These are phyloP conservation scores for Elsinoe arachidis DNA, from an alignment of 2,329 filamentous ascomycete genomes.

Conservation along the genomic window DNA sequence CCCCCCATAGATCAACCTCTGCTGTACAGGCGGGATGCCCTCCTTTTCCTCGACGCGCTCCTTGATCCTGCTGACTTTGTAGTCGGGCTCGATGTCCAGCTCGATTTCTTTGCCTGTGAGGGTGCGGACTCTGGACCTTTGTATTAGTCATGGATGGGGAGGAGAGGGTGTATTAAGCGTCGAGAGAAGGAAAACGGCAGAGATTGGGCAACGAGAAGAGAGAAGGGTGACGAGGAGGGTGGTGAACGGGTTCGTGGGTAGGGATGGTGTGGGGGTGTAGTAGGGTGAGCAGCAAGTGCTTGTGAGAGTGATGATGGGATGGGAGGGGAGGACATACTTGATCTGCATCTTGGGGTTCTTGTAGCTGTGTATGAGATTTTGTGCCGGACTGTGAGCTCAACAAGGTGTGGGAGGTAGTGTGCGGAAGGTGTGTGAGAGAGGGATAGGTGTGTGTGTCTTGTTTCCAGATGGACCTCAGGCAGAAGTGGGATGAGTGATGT, in stretches of 20 bases:
- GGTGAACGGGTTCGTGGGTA: too few relatives aligned
- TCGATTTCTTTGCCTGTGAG: constrained; percentile 98
- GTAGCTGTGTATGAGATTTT: neutral
- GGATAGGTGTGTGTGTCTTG: neutral
- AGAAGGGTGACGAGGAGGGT: too few relatives aligned
- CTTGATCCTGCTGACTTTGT: constrained; percentile 96
- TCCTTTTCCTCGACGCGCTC: constrained; percentile 99
- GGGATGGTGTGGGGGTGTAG: neutral
- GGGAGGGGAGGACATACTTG: constrained; percentile 14
- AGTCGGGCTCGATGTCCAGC: constrained; percentile 88
- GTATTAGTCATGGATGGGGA: too few relatives aligned
- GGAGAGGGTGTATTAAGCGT: too few relatives aligned
- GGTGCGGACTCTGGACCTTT: constrained; percentile 76
- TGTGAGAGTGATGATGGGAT: neutral
- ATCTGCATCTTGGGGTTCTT: constrained; percentile 16
- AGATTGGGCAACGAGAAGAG: too few relatives aligned
- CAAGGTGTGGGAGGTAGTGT: too few relatives aligned
- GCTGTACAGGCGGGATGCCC: constrained; percentile 92
- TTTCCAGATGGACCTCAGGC: neutral
- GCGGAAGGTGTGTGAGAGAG: neutral
- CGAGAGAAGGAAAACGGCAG: too few relatives aligned
- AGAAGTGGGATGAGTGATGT: constrained; percentile 9
- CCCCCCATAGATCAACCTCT: constrained; percentile 89
- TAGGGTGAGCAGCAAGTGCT: neutral
- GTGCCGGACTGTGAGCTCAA: neutral